Conservation (phyloP, 2,329 filamentous ascomycete species). For the Ophiostoma ips region DNA sequence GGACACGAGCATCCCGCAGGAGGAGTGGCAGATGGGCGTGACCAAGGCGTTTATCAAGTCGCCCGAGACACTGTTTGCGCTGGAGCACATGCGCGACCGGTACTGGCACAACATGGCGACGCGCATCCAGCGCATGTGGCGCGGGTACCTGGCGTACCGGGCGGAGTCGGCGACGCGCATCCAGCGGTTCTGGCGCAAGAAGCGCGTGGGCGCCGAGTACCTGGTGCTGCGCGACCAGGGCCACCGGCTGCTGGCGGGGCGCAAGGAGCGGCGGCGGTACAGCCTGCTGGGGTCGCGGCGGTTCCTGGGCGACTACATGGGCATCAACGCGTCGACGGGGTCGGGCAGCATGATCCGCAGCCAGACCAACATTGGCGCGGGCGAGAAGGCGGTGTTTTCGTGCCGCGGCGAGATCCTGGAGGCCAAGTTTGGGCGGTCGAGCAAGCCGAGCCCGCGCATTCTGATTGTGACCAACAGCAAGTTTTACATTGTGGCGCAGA, state of each 20-base stretch:
- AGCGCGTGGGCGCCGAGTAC: conserved; percentile 79
- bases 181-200: conserved; percentile 89
- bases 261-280: conserved; percentile 83
- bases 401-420: conserved; percentile 82
- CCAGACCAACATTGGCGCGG: conserved; percentile 54
- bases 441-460: conserved; percentile 77
- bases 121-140: conserved; percentile 92
- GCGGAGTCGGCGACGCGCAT: conserved; percentile 88
- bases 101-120: conserved; percentile 99
- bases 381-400: conserved; percentile 74
- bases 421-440: conserved; percentile 90
- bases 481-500: conserved; percentile 80
- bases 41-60: conserved; percentile 98
- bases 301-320: conserved; percentile 91
- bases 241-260: conserved; percentile 64
- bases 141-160: conserved; percentile 86
- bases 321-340: conserved; percentile 66
- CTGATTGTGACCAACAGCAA: conserved; percentile 74
- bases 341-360: conserved; percentile 69
- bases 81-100: conserved; percentile 93
- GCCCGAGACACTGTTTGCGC: conserved; percentile 86
- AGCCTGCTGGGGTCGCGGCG: conserved; percentile 82
- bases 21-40: conserved; percentile 95
- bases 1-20: conserved; percentile 85
- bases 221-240: conserved; percentile 79